Evolutionary conservation across 2,329 filamentous ascomycete genomes (phyloP).

Genomic region (Pseudogymnoascus verrucosus): DNA sequence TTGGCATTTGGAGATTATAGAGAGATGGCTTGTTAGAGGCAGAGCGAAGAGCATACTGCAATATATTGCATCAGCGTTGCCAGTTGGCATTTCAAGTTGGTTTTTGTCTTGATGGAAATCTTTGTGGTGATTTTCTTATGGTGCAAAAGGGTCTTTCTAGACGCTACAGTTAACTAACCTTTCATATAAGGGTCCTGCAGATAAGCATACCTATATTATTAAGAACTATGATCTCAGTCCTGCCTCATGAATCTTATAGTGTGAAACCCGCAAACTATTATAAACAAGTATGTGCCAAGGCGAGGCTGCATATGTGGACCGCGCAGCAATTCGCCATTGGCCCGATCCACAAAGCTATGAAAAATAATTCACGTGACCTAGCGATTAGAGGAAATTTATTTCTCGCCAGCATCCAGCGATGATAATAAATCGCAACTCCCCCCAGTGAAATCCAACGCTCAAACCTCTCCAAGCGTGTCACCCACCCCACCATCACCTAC

Average conservation of each 20-base stretch:
- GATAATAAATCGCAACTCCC: constrained; percentile 3
- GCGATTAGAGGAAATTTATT: constrained; percentile 7
- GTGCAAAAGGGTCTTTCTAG: background rate
- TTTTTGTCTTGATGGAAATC: background rate
- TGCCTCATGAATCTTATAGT: background rate
- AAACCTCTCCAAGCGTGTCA: background rate
- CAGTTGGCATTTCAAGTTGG: background rate
- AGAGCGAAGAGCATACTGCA: background rate
- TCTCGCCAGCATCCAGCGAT: background rate
- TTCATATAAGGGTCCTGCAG: background rate
- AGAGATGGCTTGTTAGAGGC: background rate
- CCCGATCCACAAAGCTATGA: background rate
- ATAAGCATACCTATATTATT: background rate
- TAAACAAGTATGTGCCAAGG: background rate
- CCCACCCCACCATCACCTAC: background rate
- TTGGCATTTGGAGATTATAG: background rate
- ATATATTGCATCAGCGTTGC: constrained; percentile 7
- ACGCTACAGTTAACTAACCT: background rate
- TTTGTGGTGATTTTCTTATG: background rate
- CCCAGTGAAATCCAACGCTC: background rate
- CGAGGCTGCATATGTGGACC: background rate
- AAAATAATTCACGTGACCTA: constrained; percentile 4
- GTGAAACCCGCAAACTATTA: background rate
- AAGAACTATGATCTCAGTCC: background rate
- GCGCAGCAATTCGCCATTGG: background rate